Conservation (phyloP, 2,329 filamentous ascomycete species). For the Sclerotinia spermophila region DNA sequence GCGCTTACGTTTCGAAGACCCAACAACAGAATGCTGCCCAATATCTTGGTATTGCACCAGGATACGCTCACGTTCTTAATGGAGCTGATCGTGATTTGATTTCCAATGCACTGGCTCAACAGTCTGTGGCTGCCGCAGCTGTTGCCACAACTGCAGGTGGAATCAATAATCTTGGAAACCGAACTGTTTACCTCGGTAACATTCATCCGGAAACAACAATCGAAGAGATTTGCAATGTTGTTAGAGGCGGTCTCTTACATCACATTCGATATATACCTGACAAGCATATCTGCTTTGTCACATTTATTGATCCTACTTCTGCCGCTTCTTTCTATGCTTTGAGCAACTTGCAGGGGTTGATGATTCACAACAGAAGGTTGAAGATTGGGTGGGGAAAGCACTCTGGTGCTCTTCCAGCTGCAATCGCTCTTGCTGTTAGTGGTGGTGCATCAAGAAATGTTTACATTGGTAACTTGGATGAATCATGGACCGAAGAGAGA, state of each 20-base stretch:
- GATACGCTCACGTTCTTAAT: slow-evolving; percentile 94
- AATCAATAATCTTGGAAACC: slow-evolving; percentile 94
- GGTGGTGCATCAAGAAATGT: slow-evolving; percentile 98
- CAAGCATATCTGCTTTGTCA: slow-evolving; percentile 99
- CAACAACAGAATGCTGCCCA: slow-evolving; percentile 99
- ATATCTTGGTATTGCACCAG: slow-evolving; percentile 93
- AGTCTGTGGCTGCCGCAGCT: slow-evolving; percentile 93
- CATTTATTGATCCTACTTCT: slow-evolving; percentile 97
- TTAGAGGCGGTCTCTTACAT: slow-evolving; percentile 89
- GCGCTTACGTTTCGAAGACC: slow-evolving; percentile 98
- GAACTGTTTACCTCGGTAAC: slow-evolving; percentile 96
- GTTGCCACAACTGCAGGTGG: slow-evolving; percentile 95
- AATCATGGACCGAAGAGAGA: slow-evolving; percentile 95
- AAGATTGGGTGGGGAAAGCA: slow-evolving; percentile 99
- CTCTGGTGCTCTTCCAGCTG: slow-evolving; percentile 90
- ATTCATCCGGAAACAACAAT: slow-evolving; percentile 99
- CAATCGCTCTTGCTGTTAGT: slow-evolving; percentile 92
- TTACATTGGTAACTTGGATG: slow-evolving; percentile 95
- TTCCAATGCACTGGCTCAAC: slow-evolving; percentile 91
- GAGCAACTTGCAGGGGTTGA: slow-evolving; percentile 94
- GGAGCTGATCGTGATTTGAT: slow-evolving; percentile 95
- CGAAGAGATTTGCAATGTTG: slow-evolving; percentile 99
- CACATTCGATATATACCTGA: slow-evolving; percentile 99
- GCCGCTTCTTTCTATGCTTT: slow-evolving; percentile 97
- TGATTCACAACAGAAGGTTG: slow-evolving; percentile 97